Evolutionary conservation across 306 rosid genomes (phyloP).

Genomic region (Luffa aegyptiaca): DNA sequence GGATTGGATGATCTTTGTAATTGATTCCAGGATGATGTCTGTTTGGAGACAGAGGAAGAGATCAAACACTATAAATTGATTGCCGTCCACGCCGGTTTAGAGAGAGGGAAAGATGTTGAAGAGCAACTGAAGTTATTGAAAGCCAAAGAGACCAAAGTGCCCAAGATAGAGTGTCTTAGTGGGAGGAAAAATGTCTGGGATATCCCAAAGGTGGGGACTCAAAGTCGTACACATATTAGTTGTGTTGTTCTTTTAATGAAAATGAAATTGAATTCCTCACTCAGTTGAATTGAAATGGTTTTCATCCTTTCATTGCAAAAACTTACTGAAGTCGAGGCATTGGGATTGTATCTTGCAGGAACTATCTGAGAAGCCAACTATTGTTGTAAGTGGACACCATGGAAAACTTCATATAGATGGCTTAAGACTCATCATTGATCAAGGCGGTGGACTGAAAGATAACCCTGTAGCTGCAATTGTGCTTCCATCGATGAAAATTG

Average conservation of each 20-base stretch:
- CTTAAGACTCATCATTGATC: slow-evolving; percentile 60
- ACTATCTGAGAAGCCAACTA: slow-evolving; percentile 36
- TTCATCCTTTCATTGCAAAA: not conserved
- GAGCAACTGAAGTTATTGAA: slow-evolving; percentile 59
- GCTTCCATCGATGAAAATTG: slow-evolving; percentile 64
- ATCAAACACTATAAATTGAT: slow-evolving; percentile 58
- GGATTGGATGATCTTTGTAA: not conserved
- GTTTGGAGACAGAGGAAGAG: slow-evolving; percentile 47
- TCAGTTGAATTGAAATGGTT: not conserved
- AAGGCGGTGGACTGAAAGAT: slow-evolving; percentile 56
- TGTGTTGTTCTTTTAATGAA: not conserved
- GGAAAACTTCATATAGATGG: slow-evolving; percentile 71
- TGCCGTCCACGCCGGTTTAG: slow-evolving; percentile 92
- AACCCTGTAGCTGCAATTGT: slow-evolving; percentile 70
- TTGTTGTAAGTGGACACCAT: slow-evolving; percentile 85
- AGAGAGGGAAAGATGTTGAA: slow-evolving; percentile 45
- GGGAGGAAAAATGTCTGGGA: slow-evolving; percentile 73
- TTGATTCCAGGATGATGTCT: slow-evolving; percentile 57
- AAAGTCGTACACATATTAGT: not conserved
- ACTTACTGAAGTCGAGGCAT: not conserved
- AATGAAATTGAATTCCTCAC: not conserved
- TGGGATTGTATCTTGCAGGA: slow-evolving; percentile 32
- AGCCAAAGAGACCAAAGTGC: slow-evolving; percentile 52
- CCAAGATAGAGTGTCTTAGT: slow-evolving; percentile 54
- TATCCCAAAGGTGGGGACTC: slow-evolving; percentile 59